Conservation (phyloP, 2,329 filamentous ascomycete genomes). For the Ascochyta fabae region DNA sequence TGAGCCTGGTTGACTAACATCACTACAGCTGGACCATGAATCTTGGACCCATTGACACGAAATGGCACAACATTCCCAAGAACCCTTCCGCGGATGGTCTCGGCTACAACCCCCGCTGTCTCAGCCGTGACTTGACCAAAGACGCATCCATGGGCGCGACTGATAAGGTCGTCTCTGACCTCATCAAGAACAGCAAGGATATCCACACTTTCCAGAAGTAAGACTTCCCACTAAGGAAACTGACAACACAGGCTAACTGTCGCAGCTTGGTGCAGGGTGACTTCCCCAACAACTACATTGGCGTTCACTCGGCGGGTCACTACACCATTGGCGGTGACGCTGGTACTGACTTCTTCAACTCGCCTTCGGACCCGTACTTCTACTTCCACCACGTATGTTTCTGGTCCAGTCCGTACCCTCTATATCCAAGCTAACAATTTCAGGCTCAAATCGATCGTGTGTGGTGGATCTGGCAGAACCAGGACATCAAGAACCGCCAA, state of each 20-base stretch:
- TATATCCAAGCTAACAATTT: too few relatives aligned
- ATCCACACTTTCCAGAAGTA: slow-evolving; percentile 45
- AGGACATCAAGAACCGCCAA: slow-evolving; percentile 48
- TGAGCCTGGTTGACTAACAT: background rate
- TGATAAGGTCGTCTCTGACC: slow-evolving; percentile 29
- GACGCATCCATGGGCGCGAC: slow-evolving; percentile 31
- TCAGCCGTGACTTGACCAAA: slow-evolving; percentile 47
- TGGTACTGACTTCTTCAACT: slow-evolving; percentile 54
- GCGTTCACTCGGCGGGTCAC: slow-evolving; percentile 56
- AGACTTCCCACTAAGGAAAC: background rate
- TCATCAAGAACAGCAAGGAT: slow-evolving; percentile 33
- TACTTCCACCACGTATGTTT: slow-evolving; percentile 30
- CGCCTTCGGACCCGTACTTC: slow-evolving; percentile 55
- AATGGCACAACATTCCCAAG: slow-evolving; percentile 33
- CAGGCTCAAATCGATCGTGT: slow-evolving; percentile 53
- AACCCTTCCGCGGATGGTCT: slow-evolving; percentile 44
- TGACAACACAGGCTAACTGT: background rate
- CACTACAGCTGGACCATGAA: slow-evolving; percentile 44
- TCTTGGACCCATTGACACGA: slow-evolving; percentile 57
- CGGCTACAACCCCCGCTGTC: slow-evolving; percentile 48
- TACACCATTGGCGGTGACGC: slow-evolving; percentile 55
- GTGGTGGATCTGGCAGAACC: slow-evolving; percentile 61
- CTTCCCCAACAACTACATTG: slow-evolving; percentile 41
- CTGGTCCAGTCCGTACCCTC: too few relatives aligned
- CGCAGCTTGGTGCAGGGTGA: slow-evolving; percentile 46